Evolutionary conservation across 345 rosid species (phyloP).

Genomic region (Noccaea bulbosa): DNA sequence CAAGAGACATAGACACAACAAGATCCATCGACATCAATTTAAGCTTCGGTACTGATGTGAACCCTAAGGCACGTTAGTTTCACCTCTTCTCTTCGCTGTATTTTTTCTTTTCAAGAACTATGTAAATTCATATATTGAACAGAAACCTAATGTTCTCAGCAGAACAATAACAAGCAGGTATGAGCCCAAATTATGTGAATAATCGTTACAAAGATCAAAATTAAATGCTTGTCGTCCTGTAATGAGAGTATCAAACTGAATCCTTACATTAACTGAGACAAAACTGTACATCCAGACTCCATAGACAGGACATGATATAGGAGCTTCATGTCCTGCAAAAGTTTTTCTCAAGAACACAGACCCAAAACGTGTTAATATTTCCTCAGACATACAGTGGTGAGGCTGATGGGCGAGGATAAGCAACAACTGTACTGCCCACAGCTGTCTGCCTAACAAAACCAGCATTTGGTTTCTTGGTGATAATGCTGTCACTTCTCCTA

Average conservation of each 20-base stretch:
- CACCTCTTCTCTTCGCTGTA: conserved; percentile 4
- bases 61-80: conserved; percentile 43
- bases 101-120: not conserved
- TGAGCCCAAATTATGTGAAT: not conserved
- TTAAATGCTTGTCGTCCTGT: conserved; percentile 5
- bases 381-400: conserved; percentile 38
- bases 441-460: conserved; percentile 36
- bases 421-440: conserved; percentile 37
- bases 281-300: conserved; percentile 39
- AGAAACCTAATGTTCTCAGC: not conserved
- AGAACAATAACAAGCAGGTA: conserved; percentile 14
- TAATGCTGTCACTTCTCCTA: conserved; percentile 44
- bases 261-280: conserved; percentile 27
- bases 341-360: conserved; percentile 22
- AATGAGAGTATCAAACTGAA: conserved; percentile 3
- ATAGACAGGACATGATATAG: conserved; percentile 5
- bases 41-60: conserved; percentile 30
- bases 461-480: conserved; percentile 29
- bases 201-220: conserved; percentile 33
- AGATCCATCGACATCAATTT: conserved; percentile 22
- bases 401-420: conserved; percentile 45
- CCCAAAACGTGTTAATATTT: conserved; percentile 30
- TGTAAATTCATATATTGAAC: not conserved
- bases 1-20: not conserved
- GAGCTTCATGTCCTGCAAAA: conserved; percentile 29